phyloP scores from a whole-genome alignment of 2,329 filamentous ascomycete genomes.

The Cephalotrichum gorgonifer region DNA sequence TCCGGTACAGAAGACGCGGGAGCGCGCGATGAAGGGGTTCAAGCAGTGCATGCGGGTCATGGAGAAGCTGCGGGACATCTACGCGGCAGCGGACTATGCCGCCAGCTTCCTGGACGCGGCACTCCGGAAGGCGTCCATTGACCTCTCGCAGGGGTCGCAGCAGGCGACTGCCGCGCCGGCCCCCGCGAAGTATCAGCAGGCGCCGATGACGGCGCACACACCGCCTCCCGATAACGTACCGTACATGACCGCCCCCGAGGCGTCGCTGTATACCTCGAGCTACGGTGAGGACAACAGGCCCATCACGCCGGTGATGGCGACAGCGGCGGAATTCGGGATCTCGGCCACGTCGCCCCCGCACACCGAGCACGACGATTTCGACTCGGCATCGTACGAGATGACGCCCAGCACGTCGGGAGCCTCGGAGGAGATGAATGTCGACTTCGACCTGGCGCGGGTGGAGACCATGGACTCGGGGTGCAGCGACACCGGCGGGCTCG shows the following conservation, averaged over 20 bases:
- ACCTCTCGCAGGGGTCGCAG: constrained; percentile 34
- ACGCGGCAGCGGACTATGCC: constrained; percentile 92
- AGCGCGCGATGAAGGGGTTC: constrained; percentile 69
- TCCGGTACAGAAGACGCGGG: constrained; percentile 58
- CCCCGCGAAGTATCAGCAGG: constrained; percentile 16
- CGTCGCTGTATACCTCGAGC: constrained; percentile 21
- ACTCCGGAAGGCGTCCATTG: constrained; percentile 76
- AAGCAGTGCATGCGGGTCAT: constrained; percentile 89
- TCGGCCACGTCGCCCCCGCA: constrained; percentile 27
- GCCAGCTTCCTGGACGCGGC: constrained; percentile 89
- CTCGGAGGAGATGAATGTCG: constrained; percentile 29
- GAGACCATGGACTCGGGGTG: background rate
- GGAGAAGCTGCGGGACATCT: constrained; percentile 77
- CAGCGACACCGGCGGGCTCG: background rate
- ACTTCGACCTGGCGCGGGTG: constrained; percentile 32
- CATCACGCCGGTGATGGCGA: background rate
- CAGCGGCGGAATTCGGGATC: background rate
- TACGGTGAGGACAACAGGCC: background rate
- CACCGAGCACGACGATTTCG: constrained; percentile 27
- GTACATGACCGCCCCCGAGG: constrained; percentile 30
- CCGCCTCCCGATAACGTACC: constrained; percentile 42
- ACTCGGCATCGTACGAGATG: constrained; percentile 23
- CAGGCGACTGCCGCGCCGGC: constrained; percentile 24
- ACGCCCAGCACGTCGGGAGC: constrained; percentile 35
- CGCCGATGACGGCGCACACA: constrained; percentile 25